phyloP scores from a whole-genome alignment of 2,329 filamentous ascomycete species.

The Davidsoniella eucalypti region DNA sequence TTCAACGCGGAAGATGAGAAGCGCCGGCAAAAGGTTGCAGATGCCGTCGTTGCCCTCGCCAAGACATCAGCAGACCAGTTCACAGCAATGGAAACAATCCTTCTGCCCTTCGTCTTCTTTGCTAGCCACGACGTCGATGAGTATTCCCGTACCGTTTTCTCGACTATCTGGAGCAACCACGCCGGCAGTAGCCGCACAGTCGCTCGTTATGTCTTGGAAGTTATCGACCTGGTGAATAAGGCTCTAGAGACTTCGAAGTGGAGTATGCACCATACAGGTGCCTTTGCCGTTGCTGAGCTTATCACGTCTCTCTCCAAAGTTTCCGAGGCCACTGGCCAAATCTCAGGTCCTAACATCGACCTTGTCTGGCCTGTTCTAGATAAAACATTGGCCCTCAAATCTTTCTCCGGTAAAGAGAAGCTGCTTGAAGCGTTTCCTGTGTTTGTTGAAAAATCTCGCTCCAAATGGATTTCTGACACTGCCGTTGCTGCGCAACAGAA shows the following conservation, averaged over 20 bases:
- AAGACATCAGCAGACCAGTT: constrained; percentile 85
- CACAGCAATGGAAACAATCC: constrained; percentile 52
- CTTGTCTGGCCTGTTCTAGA: constrained; percentile 72
- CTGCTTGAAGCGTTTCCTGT: constrained; percentile 64
- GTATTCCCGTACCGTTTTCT: constrained; percentile 62
- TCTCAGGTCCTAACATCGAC: constrained; percentile 42
- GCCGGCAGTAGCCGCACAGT: constrained; percentile 73
- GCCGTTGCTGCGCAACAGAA: constrained; percentile 48
- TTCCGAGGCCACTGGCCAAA: constrained; percentile 38
- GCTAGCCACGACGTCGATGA: constrained; percentile 73
- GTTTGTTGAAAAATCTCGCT: constrained; percentile 51
- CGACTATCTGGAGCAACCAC: constrained; percentile 77
- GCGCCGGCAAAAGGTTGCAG: constrained; percentile 58
- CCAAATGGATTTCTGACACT: constrained; percentile 37
- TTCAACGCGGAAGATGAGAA: constrained; percentile 65
- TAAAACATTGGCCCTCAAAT: constrained; percentile 70
- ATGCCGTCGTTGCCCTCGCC: constrained; percentile 67
- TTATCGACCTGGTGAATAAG: constrained; percentile 48
- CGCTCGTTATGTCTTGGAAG: constrained; percentile 70
- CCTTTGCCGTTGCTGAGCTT: constrained; percentile 61
- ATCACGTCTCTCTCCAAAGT: constrained; percentile 47
- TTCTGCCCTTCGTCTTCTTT: constrained; percentile 78
- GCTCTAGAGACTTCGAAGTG: constrained; percentile 70
- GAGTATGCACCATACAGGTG: constrained; percentile 78
- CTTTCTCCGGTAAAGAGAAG: constrained; percentile 80